Percentiles rank a stretch among this genome's conserved stretches.
Conservation (phyloP, 768 basidiomycete genomes). For the Agrocybe pediades region DNA sequence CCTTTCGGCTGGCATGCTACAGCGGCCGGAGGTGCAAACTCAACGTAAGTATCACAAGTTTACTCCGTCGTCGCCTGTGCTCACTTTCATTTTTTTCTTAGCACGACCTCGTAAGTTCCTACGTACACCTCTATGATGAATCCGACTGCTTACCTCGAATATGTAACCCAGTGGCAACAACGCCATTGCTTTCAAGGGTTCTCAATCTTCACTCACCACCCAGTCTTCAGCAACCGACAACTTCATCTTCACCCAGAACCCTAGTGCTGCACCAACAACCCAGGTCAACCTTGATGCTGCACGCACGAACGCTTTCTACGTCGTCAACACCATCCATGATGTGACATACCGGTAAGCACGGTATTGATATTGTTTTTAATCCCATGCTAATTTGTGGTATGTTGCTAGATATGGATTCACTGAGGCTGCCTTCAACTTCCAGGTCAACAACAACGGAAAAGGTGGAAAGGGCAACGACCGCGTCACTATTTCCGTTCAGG, state of each 20-base stretch:
- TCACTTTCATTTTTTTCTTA: background rate
- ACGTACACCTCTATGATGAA: background rate
- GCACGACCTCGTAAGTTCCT: conserved; percentile 4
- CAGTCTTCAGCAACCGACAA: conserved; percentile 36
- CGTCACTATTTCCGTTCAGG: conserved; percentile 58
- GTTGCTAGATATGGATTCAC: conserved; percentile 45
- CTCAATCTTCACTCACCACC: conserved; percentile 28
- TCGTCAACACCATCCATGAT: conserved; percentile 61
- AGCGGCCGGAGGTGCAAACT: conserved; percentile 1
- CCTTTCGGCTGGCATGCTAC: conserved; percentile 50
- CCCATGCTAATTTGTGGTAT: background rate
- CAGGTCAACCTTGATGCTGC: conserved; percentile 50
- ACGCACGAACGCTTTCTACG: conserved; percentile 55
- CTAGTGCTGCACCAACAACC: conserved; percentile 33
- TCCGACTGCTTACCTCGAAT: background rate
- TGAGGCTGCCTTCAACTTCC: conserved; percentile 51
- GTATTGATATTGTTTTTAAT: background rate
- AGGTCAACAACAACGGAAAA: conserved; percentile 57
- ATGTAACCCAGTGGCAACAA: conserved; percentile 31
- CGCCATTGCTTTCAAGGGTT: conserved; percentile 29
- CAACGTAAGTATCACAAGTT: background rate
- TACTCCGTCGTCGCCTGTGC: background rate
- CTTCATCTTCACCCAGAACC: conserved; percentile 40
- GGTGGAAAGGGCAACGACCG: conserved; percentile 56
- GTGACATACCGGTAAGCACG: conserved; percentile 19